Percentiles rank a stretch among this genome's conserved stretches.
phyloP scores from a whole-genome alignment of 768 basidiomycete species.

The Boletellus ananas region DNA sequence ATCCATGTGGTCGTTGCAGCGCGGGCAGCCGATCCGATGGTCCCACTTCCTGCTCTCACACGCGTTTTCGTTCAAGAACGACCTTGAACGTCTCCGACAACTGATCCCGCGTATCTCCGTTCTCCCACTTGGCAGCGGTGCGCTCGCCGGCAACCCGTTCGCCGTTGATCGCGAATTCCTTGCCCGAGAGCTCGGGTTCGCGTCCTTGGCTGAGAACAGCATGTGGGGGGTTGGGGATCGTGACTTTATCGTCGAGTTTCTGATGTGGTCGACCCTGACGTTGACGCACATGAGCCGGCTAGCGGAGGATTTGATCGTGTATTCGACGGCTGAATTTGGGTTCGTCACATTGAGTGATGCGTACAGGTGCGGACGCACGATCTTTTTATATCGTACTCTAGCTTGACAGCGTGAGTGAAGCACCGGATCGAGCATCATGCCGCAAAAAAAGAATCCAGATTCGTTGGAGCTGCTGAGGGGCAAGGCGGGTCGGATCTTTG shows the following conservation, averaged over 20 bases:
- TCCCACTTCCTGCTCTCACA: slow-evolving; percentile 95
- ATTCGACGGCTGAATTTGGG: slow-evolving; percentile 96
- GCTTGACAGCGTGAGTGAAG: slow-evolving; percentile 37
- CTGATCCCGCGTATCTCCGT: slow-evolving; percentile 88
- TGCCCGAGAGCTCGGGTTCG: slow-evolving; percentile 84
- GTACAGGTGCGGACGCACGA: slow-evolving; percentile 64
- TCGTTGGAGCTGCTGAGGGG: slow-evolving; percentile 93
- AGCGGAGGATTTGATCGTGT: slow-evolving; percentile 95
- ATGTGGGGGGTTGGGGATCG: slow-evolving; percentile 96
- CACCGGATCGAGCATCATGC: slow-evolving; percentile 99
- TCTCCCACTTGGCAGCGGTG: slow-evolving; percentile 90
- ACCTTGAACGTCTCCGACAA: slow-evolving; percentile 80
- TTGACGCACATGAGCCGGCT: slow-evolving; percentile 94
- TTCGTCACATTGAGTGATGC: slow-evolving; percentile 96
- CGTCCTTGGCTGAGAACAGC: slow-evolving; percentile 89
- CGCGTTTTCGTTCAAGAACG: slow-evolving; percentile 87
- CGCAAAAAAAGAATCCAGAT: slow-evolving; percentile 99
- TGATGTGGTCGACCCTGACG: slow-evolving; percentile 92
- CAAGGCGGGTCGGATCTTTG: slow-evolving; percentile 92
- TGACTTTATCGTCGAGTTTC: slow-evolving; percentile 94
- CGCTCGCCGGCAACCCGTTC: slow-evolving; percentile 96
- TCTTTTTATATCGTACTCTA: neutral
- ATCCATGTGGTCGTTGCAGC: slow-evolving; percentile 43
- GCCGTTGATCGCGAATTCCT: slow-evolving; percentile 91
- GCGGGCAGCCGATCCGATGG: slow-evolving; percentile 98